Conservation (phyloP, 225 moss, liverwort and hornwort genomes). For the Pleurozium schreberi region DNA sequence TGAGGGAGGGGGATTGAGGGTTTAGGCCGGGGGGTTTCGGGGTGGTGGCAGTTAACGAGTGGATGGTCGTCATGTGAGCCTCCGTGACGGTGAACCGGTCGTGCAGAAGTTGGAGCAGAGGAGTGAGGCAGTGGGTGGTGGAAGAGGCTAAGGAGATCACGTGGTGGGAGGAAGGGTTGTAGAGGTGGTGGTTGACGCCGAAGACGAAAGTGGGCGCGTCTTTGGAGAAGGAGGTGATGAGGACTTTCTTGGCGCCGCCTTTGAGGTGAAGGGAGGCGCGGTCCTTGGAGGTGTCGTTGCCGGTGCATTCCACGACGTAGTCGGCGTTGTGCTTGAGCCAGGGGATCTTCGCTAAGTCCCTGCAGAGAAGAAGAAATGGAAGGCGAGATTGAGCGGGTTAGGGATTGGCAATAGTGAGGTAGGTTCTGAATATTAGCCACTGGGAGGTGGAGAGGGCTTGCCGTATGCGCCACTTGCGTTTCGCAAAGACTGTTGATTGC, state of each 20-base stretch:
- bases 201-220: conserved; percentile 43
- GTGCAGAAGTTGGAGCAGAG: conserved; percentile 40
- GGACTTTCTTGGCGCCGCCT: conserved; percentile 49
- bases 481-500: background rate
- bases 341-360: conserved; percentile 39
- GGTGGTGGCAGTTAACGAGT: conserved; percentile 29
- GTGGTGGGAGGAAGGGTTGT: conserved; percentile 25
- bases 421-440: background rate
- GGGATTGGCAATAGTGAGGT: background rate
- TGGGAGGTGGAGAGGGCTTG: background rate
- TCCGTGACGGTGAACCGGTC: conserved; percentile 34
- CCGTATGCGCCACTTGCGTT: background rate
- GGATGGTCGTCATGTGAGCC: conserved; percentile 34
- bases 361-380: background rate
- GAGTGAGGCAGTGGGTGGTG: conserved; percentile 45
- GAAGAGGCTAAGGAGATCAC: conserved; percentile 40
- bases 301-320: conserved; percentile 53
- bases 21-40: background rate
- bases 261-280: conserved; percentile 30
- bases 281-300: conserved; percentile 33
- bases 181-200: conserved; percentile 41
- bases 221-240: conserved; percentile 39
- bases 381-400: background rate
- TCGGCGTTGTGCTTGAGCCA: conserved; percentile 32
- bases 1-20: conserved; percentile 3